Percentiles rank a stretch among this genome's conserved stretches.
Evolutionary conservation across 306 rosid species (phyloP).

Genomic region (Cicer bijugum): DNA sequence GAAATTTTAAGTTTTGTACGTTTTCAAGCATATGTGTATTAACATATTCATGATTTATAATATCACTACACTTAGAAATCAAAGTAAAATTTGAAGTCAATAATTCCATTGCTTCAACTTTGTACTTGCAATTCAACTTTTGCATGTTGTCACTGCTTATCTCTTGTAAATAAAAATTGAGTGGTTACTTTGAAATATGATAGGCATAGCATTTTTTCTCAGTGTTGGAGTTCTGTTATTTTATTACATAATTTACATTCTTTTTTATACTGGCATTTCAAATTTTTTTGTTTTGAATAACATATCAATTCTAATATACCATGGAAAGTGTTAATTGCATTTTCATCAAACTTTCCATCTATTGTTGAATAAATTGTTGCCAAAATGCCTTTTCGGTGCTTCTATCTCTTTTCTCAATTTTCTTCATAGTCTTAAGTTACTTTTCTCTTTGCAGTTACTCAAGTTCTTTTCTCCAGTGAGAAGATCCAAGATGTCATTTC

Average conservation of each 20-base stretch:
- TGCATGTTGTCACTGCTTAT: neutral
- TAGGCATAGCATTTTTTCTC: neutral
- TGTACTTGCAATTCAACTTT: neutral
- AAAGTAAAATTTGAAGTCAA: neutral
- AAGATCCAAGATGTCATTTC: constrained; percentile 78
- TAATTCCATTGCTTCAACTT: neutral
- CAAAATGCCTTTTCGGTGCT: constrained; percentile 1
- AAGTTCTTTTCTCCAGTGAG: constrained; percentile 72
- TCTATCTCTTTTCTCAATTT: constrained; percentile 18
- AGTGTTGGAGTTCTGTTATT: neutral
- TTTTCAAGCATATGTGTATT: neutral
- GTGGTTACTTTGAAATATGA: neutral
- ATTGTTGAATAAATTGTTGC: constrained; percentile 11
- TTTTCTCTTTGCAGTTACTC: constrained; percentile 58
- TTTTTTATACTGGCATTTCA: neutral
- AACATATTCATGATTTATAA: neutral
- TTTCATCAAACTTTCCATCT: neutral
- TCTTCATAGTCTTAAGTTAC: constrained; percentile 6
- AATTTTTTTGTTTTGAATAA: no score
- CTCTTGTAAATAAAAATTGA: no score
- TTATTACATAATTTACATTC: neutral
- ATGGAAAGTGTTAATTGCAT: neutral
- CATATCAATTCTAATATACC: neutral
- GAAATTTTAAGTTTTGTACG: neutral
- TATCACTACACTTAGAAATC: neutral